Conservation (phyloP, 345 rosid genomes). For the Syzygium oleosum region DNA sequence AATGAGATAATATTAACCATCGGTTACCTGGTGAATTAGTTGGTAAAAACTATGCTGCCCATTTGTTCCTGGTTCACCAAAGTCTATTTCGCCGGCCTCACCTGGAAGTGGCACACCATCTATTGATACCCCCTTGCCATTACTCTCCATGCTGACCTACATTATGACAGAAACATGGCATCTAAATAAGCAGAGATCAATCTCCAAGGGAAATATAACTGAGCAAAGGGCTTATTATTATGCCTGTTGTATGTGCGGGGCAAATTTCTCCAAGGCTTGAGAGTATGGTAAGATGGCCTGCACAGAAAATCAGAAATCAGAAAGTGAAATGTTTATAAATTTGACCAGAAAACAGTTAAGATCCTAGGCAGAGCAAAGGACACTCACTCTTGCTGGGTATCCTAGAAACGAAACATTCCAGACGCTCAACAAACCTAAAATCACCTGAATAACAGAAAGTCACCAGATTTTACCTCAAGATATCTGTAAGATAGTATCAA, state of each 20-base stretch:
- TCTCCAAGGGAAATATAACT: not conserved
- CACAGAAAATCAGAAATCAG: conserved; percentile 3
- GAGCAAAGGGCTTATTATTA: not conserved
- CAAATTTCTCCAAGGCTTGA: conserved; percentile 93
- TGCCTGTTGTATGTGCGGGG: conserved; percentile 97
- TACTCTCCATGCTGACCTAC: conserved; percentile 99
- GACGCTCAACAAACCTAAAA: conserved; percentile 72
- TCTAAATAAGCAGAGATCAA: not conserved
- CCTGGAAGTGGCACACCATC: conserved; percentile 79
- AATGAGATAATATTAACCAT: not conserved
- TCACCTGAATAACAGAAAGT: conserved; percentile 45
- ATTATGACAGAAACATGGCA: conserved; percentile 1
- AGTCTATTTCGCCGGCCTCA: conserved; percentile 95
- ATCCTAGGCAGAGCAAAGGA: not conserved
- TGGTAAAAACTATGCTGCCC: conserved; percentile 99
- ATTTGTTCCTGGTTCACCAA: conserved; percentile 98
- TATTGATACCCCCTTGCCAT: conserved; percentile 96
- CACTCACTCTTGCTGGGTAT: conserved; percentile 82
- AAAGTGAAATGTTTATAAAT: not conserved
- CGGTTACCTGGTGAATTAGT: conserved; percentile 88
- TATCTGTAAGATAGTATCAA: not conserved
- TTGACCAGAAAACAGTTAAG: not conserved
- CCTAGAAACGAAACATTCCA: conserved; percentile 97
- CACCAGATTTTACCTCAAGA: not conserved
- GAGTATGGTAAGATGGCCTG: conserved; percentile 96